phyloP scores from a whole-genome alignment of 169 alveolate genomes.

The Babesia bigemina region DNA sequence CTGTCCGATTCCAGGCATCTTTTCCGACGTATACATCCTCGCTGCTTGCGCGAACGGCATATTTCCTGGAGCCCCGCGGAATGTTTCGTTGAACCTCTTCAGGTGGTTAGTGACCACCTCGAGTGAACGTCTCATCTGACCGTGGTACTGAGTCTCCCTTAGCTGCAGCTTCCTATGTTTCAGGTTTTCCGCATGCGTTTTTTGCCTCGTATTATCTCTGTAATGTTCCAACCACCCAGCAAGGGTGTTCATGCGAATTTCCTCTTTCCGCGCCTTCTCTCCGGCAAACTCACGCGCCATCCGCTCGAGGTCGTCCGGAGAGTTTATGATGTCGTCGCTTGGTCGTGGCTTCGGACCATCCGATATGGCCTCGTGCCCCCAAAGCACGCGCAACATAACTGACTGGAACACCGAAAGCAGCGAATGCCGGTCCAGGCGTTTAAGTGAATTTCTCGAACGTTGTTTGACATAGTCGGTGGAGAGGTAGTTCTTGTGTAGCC shows the following conservation, averaged over 20 bases:
- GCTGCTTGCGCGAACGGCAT: conserved; percentile 26
- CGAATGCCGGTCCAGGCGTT: conserved; percentile 31
- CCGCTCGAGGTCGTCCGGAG: background rate
- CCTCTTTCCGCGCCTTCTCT: conserved; percentile 7
- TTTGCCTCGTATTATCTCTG: conserved; percentile 8
- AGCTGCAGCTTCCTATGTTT: conserved; percentile 21
- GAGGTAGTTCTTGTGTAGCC: conserved; percentile 59
- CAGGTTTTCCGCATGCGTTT: background rate
- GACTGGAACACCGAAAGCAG: conserved; percentile 64
- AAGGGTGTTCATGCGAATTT: conserved; percentile 25
- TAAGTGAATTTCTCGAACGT: conserved; percentile 54
- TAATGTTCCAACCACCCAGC: conserved; percentile 52
- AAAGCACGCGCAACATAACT: conserved; percentile 42
- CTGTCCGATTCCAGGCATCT: background rate
- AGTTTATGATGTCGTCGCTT: conserved; percentile 5
- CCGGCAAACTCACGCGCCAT: background rate
- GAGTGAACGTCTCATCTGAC: conserved; percentile 9
- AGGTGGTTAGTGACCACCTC: conserved; percentile 5
- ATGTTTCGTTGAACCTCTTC: conserved; percentile 29
- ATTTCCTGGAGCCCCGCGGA: conserved; percentile 26
- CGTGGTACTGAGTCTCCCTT: conserved; percentile 30
- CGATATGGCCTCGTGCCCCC: conserved; percentile 48
- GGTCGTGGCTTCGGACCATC: conserved; percentile 8
- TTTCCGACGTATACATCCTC: conserved; percentile 8
- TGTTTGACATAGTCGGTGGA: conserved; percentile 57